Percentiles rank a stretch among this genome's conserved stretches.
Conservation (phyloP, 2,329 filamentous ascomycete genomes). For the Pochonia chlamydosporia region DNA sequence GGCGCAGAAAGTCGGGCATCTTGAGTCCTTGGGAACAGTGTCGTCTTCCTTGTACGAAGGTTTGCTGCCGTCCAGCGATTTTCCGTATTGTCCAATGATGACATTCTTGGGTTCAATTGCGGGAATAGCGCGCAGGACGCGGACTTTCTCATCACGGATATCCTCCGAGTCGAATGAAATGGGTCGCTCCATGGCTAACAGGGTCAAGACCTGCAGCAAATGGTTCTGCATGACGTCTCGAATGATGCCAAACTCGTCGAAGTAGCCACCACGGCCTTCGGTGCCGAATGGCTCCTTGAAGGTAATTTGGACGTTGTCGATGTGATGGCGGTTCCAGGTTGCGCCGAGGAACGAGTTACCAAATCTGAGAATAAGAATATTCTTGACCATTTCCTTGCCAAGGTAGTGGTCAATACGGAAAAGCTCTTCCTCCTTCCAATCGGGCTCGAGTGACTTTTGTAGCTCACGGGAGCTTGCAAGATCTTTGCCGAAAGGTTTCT, state of each 20-base stretch:
- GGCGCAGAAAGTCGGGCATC: constrained; percentile 96
- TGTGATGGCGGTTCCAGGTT: constrained; percentile 98
- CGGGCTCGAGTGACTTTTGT: constrained; percentile 88
- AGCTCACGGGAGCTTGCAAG: constrained; percentile 89
- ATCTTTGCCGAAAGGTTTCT: constrained; percentile 99
- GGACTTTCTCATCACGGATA: constrained; percentile 97
- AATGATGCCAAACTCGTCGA: constrained; percentile 98
- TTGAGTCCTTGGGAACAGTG: constrained; percentile 92
- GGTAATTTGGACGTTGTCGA: constrained; percentile 97
- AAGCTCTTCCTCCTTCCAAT: constrained; percentile 98
- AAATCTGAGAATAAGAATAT: constrained; percentile 95
- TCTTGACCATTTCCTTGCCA: constrained; percentile 99
- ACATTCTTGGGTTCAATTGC: constrained; percentile 98
- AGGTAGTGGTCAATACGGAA: constrained; percentile 99
- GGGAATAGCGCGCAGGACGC: constrained; percentile 88
- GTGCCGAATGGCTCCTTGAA: constrained; percentile 99
- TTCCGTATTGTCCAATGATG: constrained; percentile 98
- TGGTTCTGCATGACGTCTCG: constrained; percentile 99
- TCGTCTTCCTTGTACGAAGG: constrained; percentile 98
- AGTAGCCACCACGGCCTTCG: constrained; percentile 95
- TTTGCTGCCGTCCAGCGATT: constrained; percentile 92
- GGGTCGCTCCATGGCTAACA: constrained; percentile 95
- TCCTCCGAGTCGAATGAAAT: constrained; percentile 98
- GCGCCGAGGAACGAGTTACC: constrained; percentile 98
- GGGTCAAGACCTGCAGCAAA: constrained; percentile 88